Conservation (phyloP, 2,329 filamentous ascomycete genomes). For the Calonectria pseudoturangicola region DNA sequence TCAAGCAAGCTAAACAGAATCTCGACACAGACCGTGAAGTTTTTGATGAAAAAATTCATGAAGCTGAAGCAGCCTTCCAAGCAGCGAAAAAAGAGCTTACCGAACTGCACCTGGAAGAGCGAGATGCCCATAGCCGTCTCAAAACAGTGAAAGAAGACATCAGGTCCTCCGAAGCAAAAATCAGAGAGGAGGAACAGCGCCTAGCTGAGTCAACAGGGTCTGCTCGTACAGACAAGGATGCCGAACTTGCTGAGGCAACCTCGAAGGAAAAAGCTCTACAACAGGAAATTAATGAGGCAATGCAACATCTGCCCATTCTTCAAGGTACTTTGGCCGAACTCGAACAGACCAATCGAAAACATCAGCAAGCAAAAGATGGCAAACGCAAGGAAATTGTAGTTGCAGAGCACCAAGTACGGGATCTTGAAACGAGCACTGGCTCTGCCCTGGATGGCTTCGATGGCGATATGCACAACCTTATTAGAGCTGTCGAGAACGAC, state of each 20-base stretch:
- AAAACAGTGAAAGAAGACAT: conserved; percentile 70
- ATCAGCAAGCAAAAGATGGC: conserved; percentile 57
- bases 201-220: conserved; percentile 83
- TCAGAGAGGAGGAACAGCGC: conserved; percentile 74
- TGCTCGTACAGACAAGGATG: conserved; percentile 77
- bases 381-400: conserved; percentile 74
- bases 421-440: conserved; percentile 75
- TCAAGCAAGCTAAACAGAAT: conserved; percentile 62
- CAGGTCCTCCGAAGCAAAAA: conserved; percentile 66
- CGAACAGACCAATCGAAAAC: conserved; percentile 56
- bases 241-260: conserved; percentile 65
- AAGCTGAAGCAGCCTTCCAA: conserved; percentile 72
- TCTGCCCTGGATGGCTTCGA: conserved; percentile 80
- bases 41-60: conserved; percentile 64
- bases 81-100: conserved; percentile 72
- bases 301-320: conserved; percentile 58
- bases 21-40: conserved; percentile 68
- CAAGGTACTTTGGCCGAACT: conserved; percentile 58
- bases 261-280: conserved; percentile 53
- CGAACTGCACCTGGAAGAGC: conserved; percentile 77
- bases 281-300: conserved; percentile 54
- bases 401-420: conserved; percentile 65
- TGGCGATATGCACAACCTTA: conserved; percentile 75
- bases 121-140: conserved; percentile 77
- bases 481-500: conserved; percentile 82